Conservation (phyloP, 2,329 filamentous ascomycete species). For the Calonectria henricotiae region DNA sequence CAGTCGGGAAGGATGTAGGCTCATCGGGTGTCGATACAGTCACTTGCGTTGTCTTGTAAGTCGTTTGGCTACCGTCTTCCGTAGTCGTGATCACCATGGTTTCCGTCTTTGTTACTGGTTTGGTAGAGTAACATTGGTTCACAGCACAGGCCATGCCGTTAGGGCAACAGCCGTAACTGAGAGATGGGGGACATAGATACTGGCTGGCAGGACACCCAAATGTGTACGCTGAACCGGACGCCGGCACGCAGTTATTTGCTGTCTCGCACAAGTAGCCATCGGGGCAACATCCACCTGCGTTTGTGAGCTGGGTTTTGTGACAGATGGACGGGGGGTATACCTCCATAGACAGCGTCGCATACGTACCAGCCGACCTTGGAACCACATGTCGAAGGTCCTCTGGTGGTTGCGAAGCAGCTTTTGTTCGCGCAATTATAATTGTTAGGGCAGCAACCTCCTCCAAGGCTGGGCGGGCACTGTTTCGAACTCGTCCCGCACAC, state of each 20-base stretch:
- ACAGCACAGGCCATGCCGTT: conserved; percentile 67
- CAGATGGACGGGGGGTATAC: conserved; percentile 48
- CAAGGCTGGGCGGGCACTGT: conserved; percentile 60
- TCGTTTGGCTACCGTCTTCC: conserved; percentile 58
- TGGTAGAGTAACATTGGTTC: conserved; percentile 67
- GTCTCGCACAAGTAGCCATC: conserved; percentile 63
- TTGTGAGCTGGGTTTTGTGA: conserved; percentile 38
- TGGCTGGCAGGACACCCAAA: conserved; percentile 64
- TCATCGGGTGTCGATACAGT: conserved; percentile 61
- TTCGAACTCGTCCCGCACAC: conserved; percentile 53
- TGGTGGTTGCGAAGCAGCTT: conserved; percentile 66
- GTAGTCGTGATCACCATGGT: conserved; percentile 66
- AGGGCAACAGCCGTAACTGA: conserved; percentile 70
- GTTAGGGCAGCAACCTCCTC: conserved; percentile 67
- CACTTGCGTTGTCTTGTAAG: conserved; percentile 60
- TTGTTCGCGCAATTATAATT: conserved; percentile 66
- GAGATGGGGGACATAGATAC: conserved; percentile 67
- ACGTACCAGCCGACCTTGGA: conserved; percentile 58
- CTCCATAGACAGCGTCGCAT: conserved; percentile 60
- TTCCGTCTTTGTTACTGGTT: conserved; percentile 63
- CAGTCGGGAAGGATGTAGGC: conserved; percentile 53
- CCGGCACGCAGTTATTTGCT: conserved; percentile 61
- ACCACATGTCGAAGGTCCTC: conserved; percentile 61
- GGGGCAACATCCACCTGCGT: conserved; percentile 64
- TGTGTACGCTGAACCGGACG: conserved; percentile 61